A percentile compares a stretch with the other conserved stretches of the same genome.
phyloP scores from a whole-genome alignment of 495 filamentous ascomycete species.

The Penicillium antarcticum region DNA sequence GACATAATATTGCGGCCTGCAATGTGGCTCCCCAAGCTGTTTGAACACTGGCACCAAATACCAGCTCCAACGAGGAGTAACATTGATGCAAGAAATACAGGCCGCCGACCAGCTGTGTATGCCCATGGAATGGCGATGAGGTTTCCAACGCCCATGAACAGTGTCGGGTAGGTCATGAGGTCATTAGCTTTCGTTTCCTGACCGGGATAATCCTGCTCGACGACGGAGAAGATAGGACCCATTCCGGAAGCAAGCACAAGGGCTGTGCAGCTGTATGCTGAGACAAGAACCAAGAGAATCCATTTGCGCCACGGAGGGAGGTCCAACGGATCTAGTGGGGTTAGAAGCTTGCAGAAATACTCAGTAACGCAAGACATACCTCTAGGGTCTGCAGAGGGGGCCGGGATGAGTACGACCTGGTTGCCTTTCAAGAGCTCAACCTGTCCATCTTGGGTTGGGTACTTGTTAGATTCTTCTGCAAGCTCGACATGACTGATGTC shows the following conservation, averaged over 20 bases:
- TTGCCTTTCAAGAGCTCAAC: slow-evolving; percentile 15
- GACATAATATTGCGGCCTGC: slow-evolving; percentile 25
- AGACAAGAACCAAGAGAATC: slow-evolving; percentile 15
- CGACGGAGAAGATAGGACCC: slow-evolving; percentile 18
- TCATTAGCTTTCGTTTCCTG: slow-evolving; percentile 18
- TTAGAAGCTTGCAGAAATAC: background rate
- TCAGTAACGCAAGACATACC: slow-evolving; percentile 18
- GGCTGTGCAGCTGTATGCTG: slow-evolving; percentile 13
- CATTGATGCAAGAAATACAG: slow-evolving; percentile 23
- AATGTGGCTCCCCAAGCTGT: slow-evolving; percentile 20
- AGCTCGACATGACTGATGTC: slow-evolving; percentile 12
- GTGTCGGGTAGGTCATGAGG: slow-evolving; percentile 24
- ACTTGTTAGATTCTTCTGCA: background rate
- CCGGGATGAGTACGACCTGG: slow-evolving; percentile 20
- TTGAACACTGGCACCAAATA: slow-evolving; percentile 21
- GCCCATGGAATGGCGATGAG: slow-evolving; percentile 25
- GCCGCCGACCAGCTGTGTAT: slow-evolving; percentile 16
- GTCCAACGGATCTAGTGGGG: slow-evolving; percentile 20
- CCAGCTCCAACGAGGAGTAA: slow-evolving; percentile 16
- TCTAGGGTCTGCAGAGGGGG: slow-evolving; percentile 21
- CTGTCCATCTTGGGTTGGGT: background rate
- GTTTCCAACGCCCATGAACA: slow-evolving; percentile 30
- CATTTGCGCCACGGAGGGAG: slow-evolving; percentile 24
- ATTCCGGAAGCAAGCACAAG: slow-evolving; percentile 23
- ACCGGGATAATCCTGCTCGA: slow-evolving; percentile 15